Base-by-base conservation (phyloP, 305 asterid genomes). In the Caryopteris hybrid region DNA sequence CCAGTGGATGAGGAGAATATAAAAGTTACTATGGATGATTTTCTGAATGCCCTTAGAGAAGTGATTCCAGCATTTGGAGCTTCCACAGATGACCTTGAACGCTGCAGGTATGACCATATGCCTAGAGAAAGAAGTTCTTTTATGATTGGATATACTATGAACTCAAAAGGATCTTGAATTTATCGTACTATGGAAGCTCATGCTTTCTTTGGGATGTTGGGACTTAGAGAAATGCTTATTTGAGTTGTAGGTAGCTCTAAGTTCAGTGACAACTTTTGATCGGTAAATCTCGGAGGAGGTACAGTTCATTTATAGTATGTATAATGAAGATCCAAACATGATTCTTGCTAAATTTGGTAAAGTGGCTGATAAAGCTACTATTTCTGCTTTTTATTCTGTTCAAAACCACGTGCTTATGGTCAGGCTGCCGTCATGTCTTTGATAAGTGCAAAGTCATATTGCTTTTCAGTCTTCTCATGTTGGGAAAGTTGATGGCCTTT, bases 51-150 rank as follows among this genome's bases (percentile, higher is more conserved):
- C 65, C 80, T 92, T 73, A 87, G 63, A 0, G 98, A 95, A 84
- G 96, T 95, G 58, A 81, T 76, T 73, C 98, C 99, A 71, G 97
- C 99, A 68, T 95, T 95, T 81, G 99, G 99, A 76, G 99, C 99
- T 74, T 95, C 99, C 29, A 92, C 97, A 17, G 98, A 88, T 82
- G 91, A 89, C 81, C 99, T 95, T 78, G 97, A 92, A 52, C 98
- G 98, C 33, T 87, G 96, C 97, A 95, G 98, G 99, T 89, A 77
- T 74, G 78, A 70, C 58, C 64, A 60, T 52, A 68, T 66, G 31
- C 63, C 45, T 25, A 43, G 33, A 39, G 23, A 17, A 48, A 58
- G 70, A 21, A 27, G 42, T 34, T 72, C 31, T 65, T 23, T 64
- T 72, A 5, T 34, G 22, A 20, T 33, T 27, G 34, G 17, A 60